Evolutionary conservation across 164 flowering plant species (phyloP).

Genomic region (Vitis cinerea): DNA sequence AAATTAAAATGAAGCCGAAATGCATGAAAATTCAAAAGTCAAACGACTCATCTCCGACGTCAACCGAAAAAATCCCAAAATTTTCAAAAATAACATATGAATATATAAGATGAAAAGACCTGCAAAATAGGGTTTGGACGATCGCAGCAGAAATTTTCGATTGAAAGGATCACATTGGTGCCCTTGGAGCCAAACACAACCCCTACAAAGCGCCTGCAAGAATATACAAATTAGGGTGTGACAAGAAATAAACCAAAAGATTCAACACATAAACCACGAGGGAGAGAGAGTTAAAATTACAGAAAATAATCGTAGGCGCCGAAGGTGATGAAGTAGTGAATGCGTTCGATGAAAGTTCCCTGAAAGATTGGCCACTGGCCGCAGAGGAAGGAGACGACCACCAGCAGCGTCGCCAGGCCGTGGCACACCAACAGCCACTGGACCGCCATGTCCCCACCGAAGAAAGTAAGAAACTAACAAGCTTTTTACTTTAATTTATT

Average conservation of each 20-base stretch:
- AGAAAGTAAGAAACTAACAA: background rate
- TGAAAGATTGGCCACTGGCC: conserved; percentile 94
- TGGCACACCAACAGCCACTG: conserved; percentile 80
- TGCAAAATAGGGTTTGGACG: conserved; percentile 88
- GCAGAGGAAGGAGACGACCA: conserved; percentile 74
- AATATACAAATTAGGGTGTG: background rate
- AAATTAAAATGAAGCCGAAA: too few species aligned
- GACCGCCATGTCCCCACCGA: conserved; percentile 40
- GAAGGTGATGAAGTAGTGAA: conserved; percentile 72
- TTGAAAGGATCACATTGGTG: conserved; percentile 50
- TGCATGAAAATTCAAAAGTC: too few species aligned
- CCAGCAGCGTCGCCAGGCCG: conserved; percentile 54
- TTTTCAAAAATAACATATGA: too few species aligned
- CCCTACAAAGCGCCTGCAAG: conserved; percentile 61
- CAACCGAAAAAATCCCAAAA: too few species aligned
- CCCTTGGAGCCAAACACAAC: conserved; percentile 60
- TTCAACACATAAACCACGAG: background rate
- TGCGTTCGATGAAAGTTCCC: conserved; percentile 64
- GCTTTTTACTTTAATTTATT: too few species aligned
- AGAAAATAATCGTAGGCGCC: conserved; percentile 83
- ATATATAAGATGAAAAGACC: conserved; percentile 31
- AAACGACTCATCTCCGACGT: too few species aligned
- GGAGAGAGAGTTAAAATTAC: conserved; percentile 25
- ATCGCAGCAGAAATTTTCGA: conserved; percentile 79
- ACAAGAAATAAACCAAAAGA: background rate